Conservation (phyloP, 1,284 basidiomycete species). For the Trametes versicolor region DNA sequence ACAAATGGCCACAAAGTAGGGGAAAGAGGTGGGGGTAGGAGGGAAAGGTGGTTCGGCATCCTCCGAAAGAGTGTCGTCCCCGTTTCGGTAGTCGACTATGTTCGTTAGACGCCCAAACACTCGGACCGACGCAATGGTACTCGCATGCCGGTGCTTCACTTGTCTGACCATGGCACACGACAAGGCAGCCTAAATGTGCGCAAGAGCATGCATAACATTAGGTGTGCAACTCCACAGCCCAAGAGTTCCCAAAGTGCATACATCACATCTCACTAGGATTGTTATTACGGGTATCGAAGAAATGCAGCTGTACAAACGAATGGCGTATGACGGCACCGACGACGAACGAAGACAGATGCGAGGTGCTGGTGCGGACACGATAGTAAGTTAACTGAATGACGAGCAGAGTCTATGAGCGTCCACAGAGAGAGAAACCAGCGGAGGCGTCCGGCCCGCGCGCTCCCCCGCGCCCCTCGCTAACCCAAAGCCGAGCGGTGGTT, state of each 20-base stretch:
- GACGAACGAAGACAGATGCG: slow-evolving; percentile 17
- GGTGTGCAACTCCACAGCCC: background rate
- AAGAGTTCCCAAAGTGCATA: slow-evolving; percentile 15
- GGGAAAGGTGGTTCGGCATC: slow-evolving; percentile 27
- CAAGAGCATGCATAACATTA: slow-evolving; percentile 3
- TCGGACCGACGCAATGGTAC: too few species aligned
- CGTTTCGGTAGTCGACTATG: slow-evolving; percentile 25
- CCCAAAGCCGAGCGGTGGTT: slow-evolving; percentile 11
- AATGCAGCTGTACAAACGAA: slow-evolving; percentile 39
- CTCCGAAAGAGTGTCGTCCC: slow-evolving; percentile 31
- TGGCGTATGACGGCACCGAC: slow-evolving; percentile 22
- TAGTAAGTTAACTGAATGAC: slow-evolving; percentile 23
- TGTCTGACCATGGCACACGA: background rate
- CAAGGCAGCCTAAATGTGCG: background rate
- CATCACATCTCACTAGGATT: slow-evolving; percentile 36
- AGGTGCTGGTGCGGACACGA: slow-evolving; percentile 9
- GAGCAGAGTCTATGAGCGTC: slow-evolving; percentile 36
- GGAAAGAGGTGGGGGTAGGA: slow-evolving; percentile 21
- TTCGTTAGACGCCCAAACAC: slow-evolving; percentile 10
- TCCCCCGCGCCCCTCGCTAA: slow-evolving; percentile 21
- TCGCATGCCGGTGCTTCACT: too few species aligned
- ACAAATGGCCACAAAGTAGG: slow-evolving; percentile 12
- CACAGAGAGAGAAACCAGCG: slow-evolving; percentile 13
- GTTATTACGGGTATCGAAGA: slow-evolving; percentile 43
- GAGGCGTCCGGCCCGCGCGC: slow-evolving; percentile 10